Evolutionary conservation across 495 filamentous ascomycete species (phyloP).

Genomic region (Massariosphaeria phaeospora): DNA sequence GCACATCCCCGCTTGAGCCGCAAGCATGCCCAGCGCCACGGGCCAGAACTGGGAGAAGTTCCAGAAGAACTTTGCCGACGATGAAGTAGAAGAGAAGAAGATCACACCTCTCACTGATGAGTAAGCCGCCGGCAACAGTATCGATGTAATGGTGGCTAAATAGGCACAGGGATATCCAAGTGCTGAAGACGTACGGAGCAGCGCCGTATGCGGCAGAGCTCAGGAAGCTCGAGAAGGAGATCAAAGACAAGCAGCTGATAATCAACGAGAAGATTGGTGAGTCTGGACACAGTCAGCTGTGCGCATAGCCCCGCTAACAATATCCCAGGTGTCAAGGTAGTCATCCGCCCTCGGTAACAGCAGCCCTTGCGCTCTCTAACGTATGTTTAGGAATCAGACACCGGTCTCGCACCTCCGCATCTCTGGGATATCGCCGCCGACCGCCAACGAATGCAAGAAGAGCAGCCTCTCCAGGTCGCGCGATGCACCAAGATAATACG

Average conservation of each 20-base stretch:
- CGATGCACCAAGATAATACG: constrained; percentile 98
- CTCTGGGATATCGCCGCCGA: constrained; percentile 98
- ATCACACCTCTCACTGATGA: constrained; percentile 94
- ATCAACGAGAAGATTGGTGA: constrained; percentile 94
- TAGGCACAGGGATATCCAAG: constrained; percentile 81
- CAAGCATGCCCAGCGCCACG: constrained; percentile 84
- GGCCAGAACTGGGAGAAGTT: constrained; percentile 98
- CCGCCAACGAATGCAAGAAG: constrained; percentile 94
- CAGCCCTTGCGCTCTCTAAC: constrained; percentile 29
- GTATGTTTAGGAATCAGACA: constrained; percentile 79
- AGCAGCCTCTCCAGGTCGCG: constrained; percentile 95
- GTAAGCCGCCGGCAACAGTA: constrained; percentile 50
- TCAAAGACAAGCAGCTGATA: constrained; percentile 93
- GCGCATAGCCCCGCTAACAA: neutral
- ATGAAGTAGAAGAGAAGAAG: constrained; percentile 98
- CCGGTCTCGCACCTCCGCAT: constrained; percentile 93
- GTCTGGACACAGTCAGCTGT: constrained; percentile 3
- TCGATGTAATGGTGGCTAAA: constrained; percentile 9
- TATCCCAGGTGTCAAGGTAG: constrained; percentile 55
- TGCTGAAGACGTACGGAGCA: constrained; percentile 97
- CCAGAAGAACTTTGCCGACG: constrained; percentile 90
- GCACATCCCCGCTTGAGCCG: no score
- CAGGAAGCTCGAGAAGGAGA: constrained; percentile 95
- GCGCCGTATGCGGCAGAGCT: constrained; percentile 88
- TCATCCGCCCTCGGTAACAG: constrained; percentile 16